Evolutionary conservation across 2,329 filamentous ascomycete species (phyloP), one percentile per base, ranked within the genome.

Genomic region (Aspergillus fischeri): DNA sequence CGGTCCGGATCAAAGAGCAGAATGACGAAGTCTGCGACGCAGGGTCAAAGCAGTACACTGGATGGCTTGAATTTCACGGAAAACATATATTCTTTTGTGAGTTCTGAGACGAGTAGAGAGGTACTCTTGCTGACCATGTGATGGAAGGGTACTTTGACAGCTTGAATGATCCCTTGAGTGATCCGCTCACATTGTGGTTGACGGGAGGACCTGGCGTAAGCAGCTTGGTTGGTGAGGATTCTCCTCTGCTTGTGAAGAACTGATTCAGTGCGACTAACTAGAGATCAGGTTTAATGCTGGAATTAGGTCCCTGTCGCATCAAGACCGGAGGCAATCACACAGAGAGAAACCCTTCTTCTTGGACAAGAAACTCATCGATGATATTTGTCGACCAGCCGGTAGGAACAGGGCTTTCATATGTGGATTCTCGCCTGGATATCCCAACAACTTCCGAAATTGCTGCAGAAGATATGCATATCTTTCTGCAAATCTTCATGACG

Each of bases 381-480:
- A 59, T 66, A n/a, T 66, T 60, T 35, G 59, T 65, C n/a, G 64
- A 66, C 51, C 64, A 66, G 54, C 65, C 65, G 7, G 64, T 58
- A 14, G 60, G 58, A 9, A 64, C 65, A 11, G 65, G 65, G 4
- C 60, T 65, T 42, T 67, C 65, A 4, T 67, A 67, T 35, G 45
- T 61, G 21, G 64, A 66, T 35, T 54, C 63, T 25, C 61, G 56
- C 2, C 32, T 47, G 24, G 54, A 62, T 9, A n/a, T 65, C 17
- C 61, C 63, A 3, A 63, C 60, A 2, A 71, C 70, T 4, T 80
- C 79, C n/a, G 73, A 75, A 27, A 73, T 75, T 0, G 75, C 75
- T 24, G 77, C 78, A 1, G 70, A 72, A 51, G 79, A 81, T 63
- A 77, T 81, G 70, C 75, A 80, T 61, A 65, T 74, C 50, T 81